Base-by-base conservation (phyloP, 2,329 filamentous ascomycete species). In the Rhynchosporium secalis region DNA sequence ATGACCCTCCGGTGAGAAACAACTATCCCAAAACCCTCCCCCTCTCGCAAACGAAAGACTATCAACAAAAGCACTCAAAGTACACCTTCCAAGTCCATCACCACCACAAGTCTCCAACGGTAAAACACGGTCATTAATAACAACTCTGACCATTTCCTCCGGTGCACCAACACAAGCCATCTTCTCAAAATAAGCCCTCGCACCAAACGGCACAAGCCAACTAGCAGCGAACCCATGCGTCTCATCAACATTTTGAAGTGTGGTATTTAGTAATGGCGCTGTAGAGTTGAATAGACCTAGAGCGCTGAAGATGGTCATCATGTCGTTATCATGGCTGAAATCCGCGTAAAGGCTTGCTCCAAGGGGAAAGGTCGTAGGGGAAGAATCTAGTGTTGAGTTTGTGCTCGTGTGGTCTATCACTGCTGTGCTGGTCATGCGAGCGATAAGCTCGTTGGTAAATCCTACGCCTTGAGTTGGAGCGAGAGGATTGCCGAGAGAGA, bases 271-370 rank as follows among this genome's bases (percentile, higher is more conserved):
- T 29, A 89, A 76, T 10, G 81, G 78, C 13, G 73, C 71, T 0
- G 86, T 91, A 48, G 76, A 77, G 68, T 92, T 90, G 76, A 92
- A 96, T 31, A 96, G 77, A 0, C 92, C 90, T 66, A 97, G 73
- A 0, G 92, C 91, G 4, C 86, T 86, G 72, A 90, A 90, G 6
- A 96, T 85, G 7, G 83, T 83, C 36, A 84, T 85, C 86, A 97
- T 92, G 72, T 89, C 87, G 74, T 96, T 96, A 76, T 97, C 93
- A 75, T 97, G 93, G 66, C 87, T 91, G 73, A 97, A 96, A 75
- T 97, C 93, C 0, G 91, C 92, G 72, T 96, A 97, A 1, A 96
- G 77, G 65, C 83, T 70, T 36, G 75, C 74, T 29, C 76, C 81
- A 0, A 96, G 78, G 0, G 93, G 92, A 71, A 96, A 97, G 0